These are phyloP conservation scores for Geotrichum aggregatum DNA, from an alignment of 1,139 yeast species.

Conservation along the genomic window DNA sequence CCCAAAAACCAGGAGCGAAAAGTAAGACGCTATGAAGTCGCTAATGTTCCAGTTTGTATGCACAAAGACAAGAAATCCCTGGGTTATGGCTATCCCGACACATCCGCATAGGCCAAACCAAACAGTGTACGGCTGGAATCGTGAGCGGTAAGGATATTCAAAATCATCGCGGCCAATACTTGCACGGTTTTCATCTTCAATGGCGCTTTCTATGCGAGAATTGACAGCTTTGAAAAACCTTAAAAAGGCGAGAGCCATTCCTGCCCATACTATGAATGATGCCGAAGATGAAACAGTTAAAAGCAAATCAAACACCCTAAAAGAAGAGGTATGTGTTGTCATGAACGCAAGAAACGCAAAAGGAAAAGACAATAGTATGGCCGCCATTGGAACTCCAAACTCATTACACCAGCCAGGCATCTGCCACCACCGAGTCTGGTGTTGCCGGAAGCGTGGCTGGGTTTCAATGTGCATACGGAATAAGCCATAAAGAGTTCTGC, in stretches of 20 bases:
- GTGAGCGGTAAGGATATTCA: constrained; percentile 66
- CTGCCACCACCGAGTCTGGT: constrained; percentile 61
- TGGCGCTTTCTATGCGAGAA: neutral
- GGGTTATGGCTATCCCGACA: constrained; percentile 51
- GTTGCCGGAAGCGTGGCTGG: neutral
- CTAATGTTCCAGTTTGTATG: constrained; percentile 58
- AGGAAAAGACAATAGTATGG: constrained; percentile 59
- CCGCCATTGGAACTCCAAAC: constrained; percentile 67
- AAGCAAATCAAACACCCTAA: constrained; percentile 62
- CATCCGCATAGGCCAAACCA: constrained; percentile 61
- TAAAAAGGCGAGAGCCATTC: constrained; percentile 69
- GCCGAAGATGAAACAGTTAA: constrained; percentile 64
- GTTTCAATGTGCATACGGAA: constrained; percentile 37
- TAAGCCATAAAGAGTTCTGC: constrained; percentile 71
- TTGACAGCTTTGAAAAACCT: constrained; percentile 64
- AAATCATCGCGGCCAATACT: constrained; percentile 32
- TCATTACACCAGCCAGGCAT: constrained; percentile 57
- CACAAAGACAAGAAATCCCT: constrained; percentile 66
- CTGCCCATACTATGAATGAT: constrained; percentile 74
- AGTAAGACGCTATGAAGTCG: constrained; percentile 65
- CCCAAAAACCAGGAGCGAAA: constrained; percentile 55
- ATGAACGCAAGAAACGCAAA: constrained; percentile 60
- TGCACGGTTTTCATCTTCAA: constrained; percentile 22
- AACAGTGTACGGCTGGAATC: constrained; percentile 73
- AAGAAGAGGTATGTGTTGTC: constrained; percentile 55